A percentile compares a stretch with the other conserved stretches of the same genome.
phyloP scores from a whole-genome alignment of 495 filamentous ascomycete genomes.

The Penicillium egyptiacum region DNA sequence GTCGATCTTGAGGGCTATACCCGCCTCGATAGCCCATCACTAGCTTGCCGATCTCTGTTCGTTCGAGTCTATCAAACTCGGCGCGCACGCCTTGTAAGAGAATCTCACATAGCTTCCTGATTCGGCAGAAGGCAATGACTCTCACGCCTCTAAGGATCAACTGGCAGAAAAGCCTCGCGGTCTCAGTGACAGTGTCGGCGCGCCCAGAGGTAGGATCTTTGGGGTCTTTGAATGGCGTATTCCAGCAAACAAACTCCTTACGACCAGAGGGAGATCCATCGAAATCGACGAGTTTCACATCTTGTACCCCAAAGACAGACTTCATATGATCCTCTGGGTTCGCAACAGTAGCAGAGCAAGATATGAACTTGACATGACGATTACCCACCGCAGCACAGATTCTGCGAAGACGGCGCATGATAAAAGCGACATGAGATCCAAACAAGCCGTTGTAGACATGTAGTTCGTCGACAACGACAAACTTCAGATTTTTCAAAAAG shows the following conservation, averaged over 20 bases:
- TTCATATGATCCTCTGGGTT: conserved; percentile 93
- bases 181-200: conserved; percentile 78
- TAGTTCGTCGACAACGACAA: conserved; percentile 85
- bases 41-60: conserved; percentile 68
- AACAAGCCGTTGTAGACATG: conserved; percentile 97
- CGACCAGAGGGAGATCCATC: conserved; percentile 91
- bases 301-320: conserved; percentile 85
- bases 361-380: conserved; percentile 84
- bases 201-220: conserved; percentile 82
- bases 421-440: conserved; percentile 88
- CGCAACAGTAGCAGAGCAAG: conserved; percentile 94
- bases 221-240: conserved; percentile 92
- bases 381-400: conserved; percentile 94
- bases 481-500: conserved; percentile 86
- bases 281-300: conserved; percentile 77
- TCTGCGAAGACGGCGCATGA: conserved; percentile 87
- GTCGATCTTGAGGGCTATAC: conserved; percentile 91
- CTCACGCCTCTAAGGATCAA: conserved; percentile 84
- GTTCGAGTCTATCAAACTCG: conserved; percentile 70
- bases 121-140: conserved; percentile 90
- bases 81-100: conserved; percentile 76
- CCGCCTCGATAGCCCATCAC: conserved; percentile 97
- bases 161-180: conserved; percentile 85
- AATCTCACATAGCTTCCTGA: conserved; percentile 84
- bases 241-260: conserved; percentile 98